A percentile compares a stretch with the other conserved stretches of the same genome.
Evolutionary conservation across 2,329 filamentous ascomycete genomes (phyloP).

Genomic region (Penicillium sp.): DNA sequence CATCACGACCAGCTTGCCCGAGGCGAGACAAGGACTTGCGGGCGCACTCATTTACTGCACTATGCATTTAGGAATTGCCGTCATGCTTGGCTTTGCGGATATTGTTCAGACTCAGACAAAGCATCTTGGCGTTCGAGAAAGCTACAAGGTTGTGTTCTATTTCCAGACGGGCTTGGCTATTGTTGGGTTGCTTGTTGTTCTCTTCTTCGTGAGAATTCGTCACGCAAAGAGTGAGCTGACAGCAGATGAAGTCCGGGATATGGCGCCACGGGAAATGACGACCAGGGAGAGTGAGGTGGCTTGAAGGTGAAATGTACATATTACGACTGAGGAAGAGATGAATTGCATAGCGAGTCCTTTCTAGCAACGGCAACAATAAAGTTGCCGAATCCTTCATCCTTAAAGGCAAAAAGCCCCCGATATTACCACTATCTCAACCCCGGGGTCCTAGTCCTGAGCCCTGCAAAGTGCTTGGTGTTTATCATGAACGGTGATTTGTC

Average conservation of each 20-base stretch:
- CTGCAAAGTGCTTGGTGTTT: too few species aligned
- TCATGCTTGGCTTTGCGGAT: constrained; percentile 67
- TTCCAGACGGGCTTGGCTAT: constrained; percentile 56
- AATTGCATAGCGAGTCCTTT: not conserved
- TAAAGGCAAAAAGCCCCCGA: too few species aligned
- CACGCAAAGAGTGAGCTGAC: constrained; percentile 56
- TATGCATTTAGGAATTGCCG: constrained; percentile 66
- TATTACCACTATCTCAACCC: too few species aligned
- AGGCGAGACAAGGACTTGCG: constrained; percentile 64
- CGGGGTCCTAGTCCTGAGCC: too few species aligned
- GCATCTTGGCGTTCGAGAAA: constrained; percentile 44
- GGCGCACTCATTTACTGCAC: constrained; percentile 67
- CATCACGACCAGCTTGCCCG: constrained; percentile 67
- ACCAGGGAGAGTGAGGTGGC: not conserved
- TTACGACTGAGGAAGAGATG: not conserved
- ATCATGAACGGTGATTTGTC: too few species aligned
- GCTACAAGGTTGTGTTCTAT: constrained; percentile 63
- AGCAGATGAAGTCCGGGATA: constrained; percentile 49
- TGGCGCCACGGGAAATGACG: not conserved
- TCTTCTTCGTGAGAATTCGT: constrained; percentile 51
- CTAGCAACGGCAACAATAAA: not conserved
- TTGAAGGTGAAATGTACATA: not conserved
- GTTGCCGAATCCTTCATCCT: too few species aligned
- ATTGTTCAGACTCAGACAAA: constrained; percentile 52
- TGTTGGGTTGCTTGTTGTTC: constrained; percentile 51